These are phyloP conservation scores for Skeletonema grethae DNA, from an alignment of 108 stramenopile species.

Conservation along the genomic window DNA sequence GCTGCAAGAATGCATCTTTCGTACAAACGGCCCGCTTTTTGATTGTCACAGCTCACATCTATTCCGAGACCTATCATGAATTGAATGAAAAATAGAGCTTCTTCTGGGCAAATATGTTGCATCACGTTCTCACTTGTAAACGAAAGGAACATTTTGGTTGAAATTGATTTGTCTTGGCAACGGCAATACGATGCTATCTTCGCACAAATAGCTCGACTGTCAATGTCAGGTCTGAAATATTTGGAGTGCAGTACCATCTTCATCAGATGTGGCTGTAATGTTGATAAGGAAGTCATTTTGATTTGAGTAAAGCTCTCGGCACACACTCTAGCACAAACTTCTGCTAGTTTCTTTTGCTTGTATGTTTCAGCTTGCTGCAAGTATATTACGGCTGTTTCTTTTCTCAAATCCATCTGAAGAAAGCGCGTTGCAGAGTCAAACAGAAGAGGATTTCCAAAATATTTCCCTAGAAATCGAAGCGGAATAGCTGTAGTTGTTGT, in stretches of 20 bases:
- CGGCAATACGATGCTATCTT: slow-evolving; percentile 49
- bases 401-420: slow-evolving; percentile 37
- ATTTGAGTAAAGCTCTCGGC: slow-evolving; percentile 45
- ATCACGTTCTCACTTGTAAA: slow-evolving; percentile 39
- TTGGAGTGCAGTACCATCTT: slow-evolving; percentile 34
- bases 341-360: slow-evolving; percentile 33
- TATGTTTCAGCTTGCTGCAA: slow-evolving; percentile 36
- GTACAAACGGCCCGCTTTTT: slow-evolving; percentile 24
- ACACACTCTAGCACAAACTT: slow-evolving; percentile 39
- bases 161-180: slow-evolving; percentile 34
- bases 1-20: slow-evolving; percentile 44
- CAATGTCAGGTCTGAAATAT: slow-evolving; percentile 26
- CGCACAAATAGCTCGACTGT: slow-evolving; percentile 26
- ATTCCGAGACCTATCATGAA: slow-evolving; percentile 33
- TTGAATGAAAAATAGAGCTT: slow-evolving; percentile 45
- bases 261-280: slow-evolving; percentile 34
- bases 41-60: slow-evolving; percentile 10
- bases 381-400: slow-evolving; percentile 36
- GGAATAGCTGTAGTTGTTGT: slow-evolving; percentile 37
- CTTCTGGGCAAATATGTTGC: slow-evolving; percentile 33
- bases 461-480: slow-evolving; percentile 30
- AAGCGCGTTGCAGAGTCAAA: slow-evolving; percentile 41
- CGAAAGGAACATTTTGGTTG: slow-evolving; percentile 13
- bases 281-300: slow-evolving; percentile 32
- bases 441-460: slow-evolving; percentile 33